Percentiles rank a stretch among this genome's conserved stretches.
Evolutionary conservation across 768 basidiomycete genomes (phyloP).

Genomic region (Mycena crocata): DNA sequence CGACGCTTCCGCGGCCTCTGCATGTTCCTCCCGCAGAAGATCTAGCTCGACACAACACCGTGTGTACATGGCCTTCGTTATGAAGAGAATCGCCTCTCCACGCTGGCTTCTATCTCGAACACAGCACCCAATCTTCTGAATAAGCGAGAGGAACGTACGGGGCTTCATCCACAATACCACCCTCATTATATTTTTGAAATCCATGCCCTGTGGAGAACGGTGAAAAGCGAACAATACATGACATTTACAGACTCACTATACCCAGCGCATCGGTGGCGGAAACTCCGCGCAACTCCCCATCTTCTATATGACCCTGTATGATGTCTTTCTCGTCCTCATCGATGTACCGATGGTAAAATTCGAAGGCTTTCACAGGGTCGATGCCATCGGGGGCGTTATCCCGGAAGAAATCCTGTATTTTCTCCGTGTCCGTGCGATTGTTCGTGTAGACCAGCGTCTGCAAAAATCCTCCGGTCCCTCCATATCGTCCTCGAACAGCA

Average conservation of each 20-base stretch:
- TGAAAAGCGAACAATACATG: background rate
- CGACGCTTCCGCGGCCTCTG: background rate
- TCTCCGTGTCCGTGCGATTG: conserved; percentile 20
- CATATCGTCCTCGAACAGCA: conserved; percentile 1
- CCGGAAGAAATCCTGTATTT: conserved; percentile 29
- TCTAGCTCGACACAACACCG: conserved; percentile 12
- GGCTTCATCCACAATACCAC: conserved; percentile 16
- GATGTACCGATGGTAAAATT: conserved; percentile 26
- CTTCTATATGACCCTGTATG: background rate
- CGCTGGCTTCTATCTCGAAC: conserved; percentile 1
- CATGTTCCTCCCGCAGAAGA: background rate
- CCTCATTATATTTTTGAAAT: conserved; percentile 12
- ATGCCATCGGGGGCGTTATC: conserved; percentile 12
- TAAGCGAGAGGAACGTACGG: conserved; percentile 1
- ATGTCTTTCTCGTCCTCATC: conserved; percentile 1
- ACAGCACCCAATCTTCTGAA: conserved; percentile 20
- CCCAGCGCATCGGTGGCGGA: conserved; percentile 18
- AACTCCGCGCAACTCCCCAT: background rate
- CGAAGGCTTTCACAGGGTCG: background rate
- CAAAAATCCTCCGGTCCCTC: conserved; percentile 12
- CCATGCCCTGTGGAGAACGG: conserved; percentile 1
- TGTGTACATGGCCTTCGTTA: conserved; percentile 20
- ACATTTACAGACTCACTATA: background rate
- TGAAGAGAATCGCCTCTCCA: conserved; percentile 15
- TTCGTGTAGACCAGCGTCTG: conserved; percentile 29